phyloP scores from a whole-genome alignment of 306 rosid species.

The Corylus americana region DNA sequence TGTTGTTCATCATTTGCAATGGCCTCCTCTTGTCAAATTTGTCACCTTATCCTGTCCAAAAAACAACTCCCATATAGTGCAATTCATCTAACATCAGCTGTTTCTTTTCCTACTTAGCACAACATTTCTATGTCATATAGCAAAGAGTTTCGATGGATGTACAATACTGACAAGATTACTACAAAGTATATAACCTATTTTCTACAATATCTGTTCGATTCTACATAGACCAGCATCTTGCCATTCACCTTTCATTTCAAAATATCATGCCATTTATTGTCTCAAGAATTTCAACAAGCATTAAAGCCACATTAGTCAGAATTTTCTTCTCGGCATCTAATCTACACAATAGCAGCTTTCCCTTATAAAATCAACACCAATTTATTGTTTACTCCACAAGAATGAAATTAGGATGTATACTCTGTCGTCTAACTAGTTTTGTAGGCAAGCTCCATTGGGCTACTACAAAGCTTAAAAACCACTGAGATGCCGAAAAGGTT shows the following conservation, averaged over 20 bases:
- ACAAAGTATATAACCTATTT: background rate
- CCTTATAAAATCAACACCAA: background rate
- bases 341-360: background rate
- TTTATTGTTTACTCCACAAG: background rate
- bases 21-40: background rate
- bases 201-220: background rate
- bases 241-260: background rate
- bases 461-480: background rate
- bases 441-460: background rate
- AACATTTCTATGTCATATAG: background rate
- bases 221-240: background rate
- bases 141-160: background rate
- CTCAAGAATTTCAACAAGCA: slow-evolving; percentile 31
- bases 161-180: background rate
- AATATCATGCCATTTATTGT: background rate
- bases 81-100: background rate
- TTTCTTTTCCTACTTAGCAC: background rate
- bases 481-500: background rate
- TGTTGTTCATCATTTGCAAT: background rate
- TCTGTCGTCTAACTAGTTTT: background rate
- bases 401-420: background rate
- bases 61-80: background rate
- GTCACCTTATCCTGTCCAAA: background rate
- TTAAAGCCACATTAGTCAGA: slow-evolving; percentile 8
- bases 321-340: background rate